phyloP scores from a whole-genome alignment of 2,329 filamentous ascomycete genomes.

The Sporothrix dimorphospora region DNA sequence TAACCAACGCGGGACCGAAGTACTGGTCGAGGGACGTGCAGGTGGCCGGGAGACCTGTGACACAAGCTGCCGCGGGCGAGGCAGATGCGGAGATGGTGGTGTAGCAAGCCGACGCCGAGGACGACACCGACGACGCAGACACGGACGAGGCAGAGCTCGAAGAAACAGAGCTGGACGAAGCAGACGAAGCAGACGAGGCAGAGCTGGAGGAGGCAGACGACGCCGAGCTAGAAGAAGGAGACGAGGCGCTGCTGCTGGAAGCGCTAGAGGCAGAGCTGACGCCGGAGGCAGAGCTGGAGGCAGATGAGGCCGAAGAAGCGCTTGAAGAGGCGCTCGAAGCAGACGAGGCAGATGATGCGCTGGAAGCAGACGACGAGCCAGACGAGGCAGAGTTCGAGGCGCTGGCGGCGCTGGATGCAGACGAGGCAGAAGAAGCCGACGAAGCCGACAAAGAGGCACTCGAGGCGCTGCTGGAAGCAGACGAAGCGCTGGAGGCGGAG shows the following conservation, averaged over 20 bases:
- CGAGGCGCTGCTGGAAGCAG: background rate
- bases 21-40: background rate
- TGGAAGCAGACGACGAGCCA: background rate
- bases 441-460: background rate
- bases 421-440: background rate
- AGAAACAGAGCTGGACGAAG: background rate
- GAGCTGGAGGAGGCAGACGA: background rate
- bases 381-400: constrained; percentile 6
- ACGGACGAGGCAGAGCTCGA: constrained; percentile 10
- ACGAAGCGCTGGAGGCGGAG: background rate
- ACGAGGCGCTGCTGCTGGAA: background rate
- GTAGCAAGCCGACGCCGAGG: constrained; percentile 21
- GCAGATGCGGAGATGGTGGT: constrained; percentile 21
- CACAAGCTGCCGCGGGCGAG: constrained; percentile 22
- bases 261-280: background rate
- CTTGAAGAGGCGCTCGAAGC: background rate
- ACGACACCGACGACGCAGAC: background rate
- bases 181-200: background rate
- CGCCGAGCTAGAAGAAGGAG: background rate
- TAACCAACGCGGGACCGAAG: background rate
- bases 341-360: background rate
- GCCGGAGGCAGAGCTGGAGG: too few relatives aligned
- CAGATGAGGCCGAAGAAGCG: background rate
- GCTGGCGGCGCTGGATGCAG: background rate
- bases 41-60: constrained; percentile 23